Percentiles rank a stretch among this genome's conserved stretches.
These are phyloP conservation scores for Sanguinoderma infundibulare DNA, from an alignment of 1,284 basidiomycete genomes.

Conservation along the genomic window DNA sequence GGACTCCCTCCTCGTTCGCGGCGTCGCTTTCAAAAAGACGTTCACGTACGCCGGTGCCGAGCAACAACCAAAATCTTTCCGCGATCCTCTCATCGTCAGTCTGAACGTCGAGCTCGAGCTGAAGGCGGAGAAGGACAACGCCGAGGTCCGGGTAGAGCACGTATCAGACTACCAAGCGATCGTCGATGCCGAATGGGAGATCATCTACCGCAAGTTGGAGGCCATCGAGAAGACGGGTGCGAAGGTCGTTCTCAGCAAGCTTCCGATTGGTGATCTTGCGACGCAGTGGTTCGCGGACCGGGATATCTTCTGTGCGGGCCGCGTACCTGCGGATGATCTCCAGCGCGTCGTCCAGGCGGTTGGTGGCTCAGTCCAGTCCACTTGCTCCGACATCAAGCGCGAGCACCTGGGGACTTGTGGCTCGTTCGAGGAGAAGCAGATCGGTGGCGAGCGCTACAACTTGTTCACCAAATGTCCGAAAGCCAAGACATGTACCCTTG, in stretches of 20 bases:
- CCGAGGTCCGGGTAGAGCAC: constrained; percentile 95
- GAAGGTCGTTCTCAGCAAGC: constrained; percentile 96
- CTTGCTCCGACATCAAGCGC: constrained; percentile 89
- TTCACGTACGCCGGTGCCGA: constrained; percentile 99
- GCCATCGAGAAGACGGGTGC: constrained; percentile 97
- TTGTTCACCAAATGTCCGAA: constrained; percentile 92
- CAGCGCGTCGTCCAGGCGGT: constrained; percentile 96
- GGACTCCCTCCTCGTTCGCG: constrained; percentile 87
- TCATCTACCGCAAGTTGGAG: constrained; percentile 97
- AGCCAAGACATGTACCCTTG: constrained; percentile 97
- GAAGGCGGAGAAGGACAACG: constrained; percentile 99
- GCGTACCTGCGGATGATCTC: constrained; percentile 90
- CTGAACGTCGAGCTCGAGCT: constrained; percentile 98
- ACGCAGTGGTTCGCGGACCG: constrained; percentile 99
- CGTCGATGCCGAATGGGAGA: constrained; percentile 99
- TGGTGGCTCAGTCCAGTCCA: constrained; percentile 94
- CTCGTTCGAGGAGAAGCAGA: constrained; percentile 92
- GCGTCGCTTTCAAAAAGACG: constrained; percentile 99
- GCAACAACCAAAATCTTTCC: constrained; percentile 97
- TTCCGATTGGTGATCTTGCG: constrained; percentile 98
- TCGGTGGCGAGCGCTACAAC: constrained; percentile 98
- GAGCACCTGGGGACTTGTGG: constrained; percentile 95
- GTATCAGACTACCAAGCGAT: constrained; percentile 99
- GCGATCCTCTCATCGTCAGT: constrained; percentile 88
- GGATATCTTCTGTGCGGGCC: constrained; percentile 98